Conservation (phyloP, 106 monocot species). For the Acorus gramineus region DNA sequence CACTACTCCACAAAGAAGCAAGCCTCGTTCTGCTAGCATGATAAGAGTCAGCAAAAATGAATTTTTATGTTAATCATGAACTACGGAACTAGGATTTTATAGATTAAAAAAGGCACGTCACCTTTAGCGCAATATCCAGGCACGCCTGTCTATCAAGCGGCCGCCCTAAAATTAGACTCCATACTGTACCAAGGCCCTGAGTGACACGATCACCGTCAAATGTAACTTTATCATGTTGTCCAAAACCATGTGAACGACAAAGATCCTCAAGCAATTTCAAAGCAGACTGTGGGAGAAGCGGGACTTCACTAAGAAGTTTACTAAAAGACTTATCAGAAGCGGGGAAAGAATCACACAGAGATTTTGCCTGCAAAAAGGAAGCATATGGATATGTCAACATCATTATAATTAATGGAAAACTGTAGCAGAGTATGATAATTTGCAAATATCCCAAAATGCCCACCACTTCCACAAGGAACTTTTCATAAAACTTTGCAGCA, state of each 20-base stretch:
- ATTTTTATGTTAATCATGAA: too few relatives aligned
- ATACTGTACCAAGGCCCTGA: conserved; percentile 84
- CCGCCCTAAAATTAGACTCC: conserved; percentile 76
- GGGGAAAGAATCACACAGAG: conserved; percentile 59
- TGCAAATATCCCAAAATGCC: conserved; percentile 13
- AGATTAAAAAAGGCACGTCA: conserved; percentile 1
- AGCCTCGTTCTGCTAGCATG: too few relatives aligned
- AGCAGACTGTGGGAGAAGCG: conserved; percentile 55
- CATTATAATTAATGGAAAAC: too few relatives aligned
- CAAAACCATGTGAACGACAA: conserved; percentile 39
- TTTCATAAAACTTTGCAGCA: conserved; percentile 52
- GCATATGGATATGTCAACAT: too few relatives aligned
- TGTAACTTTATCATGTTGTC: conserved; percentile 38
- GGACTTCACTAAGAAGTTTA: conserved; percentile 79
- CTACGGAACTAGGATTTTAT: not conserved
- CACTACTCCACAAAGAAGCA: conserved; percentile 2
- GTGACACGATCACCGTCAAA: conserved; percentile 80
- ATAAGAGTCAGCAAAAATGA: too few relatives aligned
- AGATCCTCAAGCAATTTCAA: conserved; percentile 74
- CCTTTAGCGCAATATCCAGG: conserved; percentile 80
- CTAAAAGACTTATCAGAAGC: conserved; percentile 91
- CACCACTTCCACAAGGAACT: conserved; percentile 74
- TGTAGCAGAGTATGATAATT: too few relatives aligned
- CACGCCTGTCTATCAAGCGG: conserved; percentile 54
- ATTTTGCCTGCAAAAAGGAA: conserved; percentile 47